Conservation (phyloP, 2,329 filamentous ascomycete genomes). For the Sporothrix globosa region DNA sequence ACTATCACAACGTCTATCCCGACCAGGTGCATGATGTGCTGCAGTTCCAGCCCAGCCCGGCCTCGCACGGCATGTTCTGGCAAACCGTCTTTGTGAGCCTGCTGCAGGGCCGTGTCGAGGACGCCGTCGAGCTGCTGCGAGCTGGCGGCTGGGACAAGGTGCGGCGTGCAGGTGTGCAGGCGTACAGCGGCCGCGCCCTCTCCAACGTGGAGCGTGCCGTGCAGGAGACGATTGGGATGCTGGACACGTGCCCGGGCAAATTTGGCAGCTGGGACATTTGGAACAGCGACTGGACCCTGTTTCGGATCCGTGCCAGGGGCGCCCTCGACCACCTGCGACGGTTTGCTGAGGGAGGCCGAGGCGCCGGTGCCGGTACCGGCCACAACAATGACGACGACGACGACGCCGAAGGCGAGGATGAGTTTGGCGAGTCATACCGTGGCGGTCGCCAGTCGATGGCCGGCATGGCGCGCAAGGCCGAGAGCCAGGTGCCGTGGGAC, state of each 20-base stretch:
- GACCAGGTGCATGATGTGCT: conserved; percentile 68
- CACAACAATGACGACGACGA: conserved; percentile 66
- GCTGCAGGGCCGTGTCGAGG: conserved; percentile 72
- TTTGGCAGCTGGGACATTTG: conserved; percentile 79
- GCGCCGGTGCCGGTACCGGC: conserved; percentile 38
- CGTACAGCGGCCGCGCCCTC: conserved; percentile 76
- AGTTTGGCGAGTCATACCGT: conserved; percentile 42
- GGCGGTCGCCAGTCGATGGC: conserved; percentile 56
- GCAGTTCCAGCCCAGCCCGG: conserved; percentile 69
- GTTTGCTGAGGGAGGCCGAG: conserved; percentile 72
- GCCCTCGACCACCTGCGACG: conserved; percentile 71
- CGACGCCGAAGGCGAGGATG: conserved; percentile 38
- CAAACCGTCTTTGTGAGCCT: conserved; percentile 75
- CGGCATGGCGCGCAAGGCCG: conserved; percentile 73
- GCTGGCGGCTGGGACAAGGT: conserved; percentile 80
- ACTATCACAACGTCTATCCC: conserved; percentile 72
- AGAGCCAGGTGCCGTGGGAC: conserved; percentile 85
- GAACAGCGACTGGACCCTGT: conserved; percentile 80
- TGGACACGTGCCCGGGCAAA: conserved; percentile 73
- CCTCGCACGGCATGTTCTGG: conserved; percentile 80
- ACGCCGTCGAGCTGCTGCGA: conserved; percentile 68
- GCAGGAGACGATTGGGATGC: conserved; percentile 66
- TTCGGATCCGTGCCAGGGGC: conserved; percentile 72
- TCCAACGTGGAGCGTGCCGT: conserved; percentile 75
- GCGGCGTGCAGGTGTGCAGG: conserved; percentile 65